phyloP scores from a whole-genome alignment of 768 basidiomycete species.

The Naematelia aurantialba region DNA sequence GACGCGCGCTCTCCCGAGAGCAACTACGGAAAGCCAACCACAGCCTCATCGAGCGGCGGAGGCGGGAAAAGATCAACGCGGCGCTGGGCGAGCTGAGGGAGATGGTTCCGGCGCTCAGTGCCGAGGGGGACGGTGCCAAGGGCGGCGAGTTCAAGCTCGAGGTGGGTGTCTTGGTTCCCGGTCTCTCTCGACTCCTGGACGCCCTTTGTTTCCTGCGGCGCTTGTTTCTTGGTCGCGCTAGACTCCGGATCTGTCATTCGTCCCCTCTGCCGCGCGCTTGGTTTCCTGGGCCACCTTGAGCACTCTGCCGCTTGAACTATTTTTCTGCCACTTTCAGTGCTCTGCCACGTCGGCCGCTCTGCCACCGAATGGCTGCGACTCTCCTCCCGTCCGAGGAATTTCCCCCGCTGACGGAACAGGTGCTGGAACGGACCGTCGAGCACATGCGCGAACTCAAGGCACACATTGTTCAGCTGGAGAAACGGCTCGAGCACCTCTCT shows the following conservation, averaged over 20 bases:
- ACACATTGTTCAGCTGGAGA: slow-evolving; percentile 57
- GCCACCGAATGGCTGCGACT: too few relatives aligned
- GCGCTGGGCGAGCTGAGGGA: slow-evolving; percentile 71
- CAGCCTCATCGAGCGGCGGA: slow-evolving; percentile 86
- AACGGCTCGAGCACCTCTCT: not conserved
- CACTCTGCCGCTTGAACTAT: too few relatives aligned
- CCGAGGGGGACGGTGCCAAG: slow-evolving; percentile 58
- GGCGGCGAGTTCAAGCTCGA: slow-evolving; percentile 92
- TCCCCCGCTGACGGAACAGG: too few relatives aligned
- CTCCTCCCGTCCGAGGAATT: too few relatives aligned
- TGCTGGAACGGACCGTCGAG: slow-evolving; percentile 70
- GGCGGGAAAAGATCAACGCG: slow-evolving; percentile 93
- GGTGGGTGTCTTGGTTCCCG: slow-evolving; percentile 53
- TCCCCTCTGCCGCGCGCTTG: too few relatives aligned
- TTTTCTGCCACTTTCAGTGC: too few relatives aligned
- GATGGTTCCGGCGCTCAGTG: slow-evolving; percentile 62
- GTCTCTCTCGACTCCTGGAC: too few relatives aligned
- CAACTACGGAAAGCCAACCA: slow-evolving; percentile 88
- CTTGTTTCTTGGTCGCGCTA: too few relatives aligned
- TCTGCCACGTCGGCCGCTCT: too few relatives aligned
- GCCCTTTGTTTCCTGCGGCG: not conserved
- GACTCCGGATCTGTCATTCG: too few relatives aligned
- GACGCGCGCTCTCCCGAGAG: slow-evolving; percentile 55
- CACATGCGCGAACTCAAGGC: slow-evolving; percentile 69
- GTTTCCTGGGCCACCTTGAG: too few relatives aligned